Evolutionary conservation across 371 early-diverging fungal species (phyloP).

Genomic region (Syncephalastrum monosporum): DNA sequence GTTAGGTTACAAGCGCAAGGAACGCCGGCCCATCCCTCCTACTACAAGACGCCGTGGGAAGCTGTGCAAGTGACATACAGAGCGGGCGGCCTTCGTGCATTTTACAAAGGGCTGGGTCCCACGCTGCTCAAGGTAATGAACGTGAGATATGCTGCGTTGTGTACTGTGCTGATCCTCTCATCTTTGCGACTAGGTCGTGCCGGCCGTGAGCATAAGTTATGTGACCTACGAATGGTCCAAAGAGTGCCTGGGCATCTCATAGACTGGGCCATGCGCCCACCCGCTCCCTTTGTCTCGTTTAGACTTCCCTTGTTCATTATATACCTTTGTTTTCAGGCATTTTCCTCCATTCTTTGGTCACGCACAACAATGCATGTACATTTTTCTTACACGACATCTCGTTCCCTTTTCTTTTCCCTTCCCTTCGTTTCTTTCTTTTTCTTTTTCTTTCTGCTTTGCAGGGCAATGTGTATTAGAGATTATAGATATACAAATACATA

Average conservation of each 20-base stretch:
- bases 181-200: conserved; percentile 49
- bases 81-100: conserved; percentile 76
- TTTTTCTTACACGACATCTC: too few relatives aligned
- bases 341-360: background rate
- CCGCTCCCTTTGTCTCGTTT: background rate
- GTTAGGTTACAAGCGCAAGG: conserved; percentile 83
- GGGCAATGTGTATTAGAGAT: too few relatives aligned
- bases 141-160: background rate
- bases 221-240: conserved; percentile 66
- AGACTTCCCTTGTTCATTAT: conserved; percentile 3
- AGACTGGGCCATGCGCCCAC: conserved; percentile 1
- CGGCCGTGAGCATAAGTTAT: conserved; percentile 65
- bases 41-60: conserved; percentile 69
- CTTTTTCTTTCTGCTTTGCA: background rate
- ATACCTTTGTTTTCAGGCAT: conserved; percentile 5
- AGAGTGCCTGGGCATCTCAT: conserved; percentile 19
- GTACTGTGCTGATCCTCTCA: background rate
- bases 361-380: too few relatives aligned
- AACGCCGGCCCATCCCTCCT: conserved; percentile 73
- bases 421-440: too few relatives aligned
- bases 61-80: conserved; percentile 66
- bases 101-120: conserved; percentile 89
- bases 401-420: too few relatives aligned
- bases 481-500: too few relatives aligned
- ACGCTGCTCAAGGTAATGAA: conserved; percentile 67